Percentiles rank a stretch among this genome's conserved stretches.
These are phyloP conservation scores for Boletus rubescentipes DNA, from an alignment of 768 basidiomycete genomes.

Conservation along the genomic window DNA sequence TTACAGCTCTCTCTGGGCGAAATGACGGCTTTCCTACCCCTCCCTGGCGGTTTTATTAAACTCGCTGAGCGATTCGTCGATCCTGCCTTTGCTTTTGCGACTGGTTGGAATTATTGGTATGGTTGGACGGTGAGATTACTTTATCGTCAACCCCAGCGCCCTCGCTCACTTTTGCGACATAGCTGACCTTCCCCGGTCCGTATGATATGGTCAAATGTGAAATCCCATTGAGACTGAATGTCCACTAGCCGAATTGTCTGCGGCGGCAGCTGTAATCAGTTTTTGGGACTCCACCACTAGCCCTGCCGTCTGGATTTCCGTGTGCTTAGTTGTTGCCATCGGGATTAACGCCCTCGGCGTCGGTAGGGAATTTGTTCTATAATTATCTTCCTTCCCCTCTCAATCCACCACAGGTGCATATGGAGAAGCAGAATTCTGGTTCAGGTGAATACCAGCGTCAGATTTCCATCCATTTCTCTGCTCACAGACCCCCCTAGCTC, in stretches of 20 bases:
- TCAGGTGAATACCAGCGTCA: neutral
- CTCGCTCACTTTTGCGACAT: neutral
- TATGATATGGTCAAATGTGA: neutral
- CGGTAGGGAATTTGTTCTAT: neutral
- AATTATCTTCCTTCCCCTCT: neutral
- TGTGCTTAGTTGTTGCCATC: neutral
- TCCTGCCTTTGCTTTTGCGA: constrained; percentile 3
- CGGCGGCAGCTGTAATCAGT: neutral
- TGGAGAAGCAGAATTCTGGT: constrained; percentile 10
- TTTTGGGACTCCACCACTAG: neutral
- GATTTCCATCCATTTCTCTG: neutral
- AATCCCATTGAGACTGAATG: neutral
- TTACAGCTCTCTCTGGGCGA: constrained; percentile 3
- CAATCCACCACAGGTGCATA: neutral
- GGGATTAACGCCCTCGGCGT: constrained; percentile 1
- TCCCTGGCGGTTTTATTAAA: constrained; percentile 5
- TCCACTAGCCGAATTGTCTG: neutral
- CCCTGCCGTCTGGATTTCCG: neutral
- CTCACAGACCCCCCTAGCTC: neutral
- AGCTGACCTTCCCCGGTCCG: neutral
- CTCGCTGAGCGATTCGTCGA: constrained; percentile 4
- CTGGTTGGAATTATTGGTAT: constrained; percentile 6
- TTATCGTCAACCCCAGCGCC: neutral
- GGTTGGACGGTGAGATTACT: neutral
- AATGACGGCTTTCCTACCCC: neutral